Evolutionary conservation across 2,329 filamentous ascomycete genomes (phyloP).

Genomic region (Fusarium torulosum): DNA sequence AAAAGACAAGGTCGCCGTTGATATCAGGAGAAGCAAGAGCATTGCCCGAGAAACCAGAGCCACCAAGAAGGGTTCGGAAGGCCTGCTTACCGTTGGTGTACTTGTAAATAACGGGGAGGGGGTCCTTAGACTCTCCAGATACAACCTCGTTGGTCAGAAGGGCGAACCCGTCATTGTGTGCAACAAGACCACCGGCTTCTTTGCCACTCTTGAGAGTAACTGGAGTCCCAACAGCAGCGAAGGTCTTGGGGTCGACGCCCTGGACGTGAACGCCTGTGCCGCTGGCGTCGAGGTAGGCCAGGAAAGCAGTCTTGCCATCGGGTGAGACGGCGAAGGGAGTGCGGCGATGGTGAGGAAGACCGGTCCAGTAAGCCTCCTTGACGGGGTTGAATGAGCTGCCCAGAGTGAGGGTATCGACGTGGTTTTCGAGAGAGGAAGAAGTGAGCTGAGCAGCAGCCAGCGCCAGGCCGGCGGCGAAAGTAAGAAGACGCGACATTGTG

Average conservation of each 20-base stretch:
- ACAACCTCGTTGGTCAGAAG: conserved; percentile 69
- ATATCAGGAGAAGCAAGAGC: conserved; percentile 68
- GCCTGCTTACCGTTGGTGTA: conserved; percentile 66
- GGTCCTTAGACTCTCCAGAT: conserved; percentile 63
- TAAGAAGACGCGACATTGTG: conserved; percentile 45
- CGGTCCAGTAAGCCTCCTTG: conserved; percentile 72
- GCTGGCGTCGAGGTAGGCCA: conserved; percentile 70
- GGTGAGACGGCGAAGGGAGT: conserved; percentile 73
- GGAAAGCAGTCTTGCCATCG: conserved; percentile 68
- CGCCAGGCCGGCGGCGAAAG: conserved; percentile 46
- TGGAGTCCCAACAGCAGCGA: conserved; percentile 64
- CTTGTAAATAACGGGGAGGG: conserved; percentile 70
- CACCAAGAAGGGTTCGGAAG: conserved; percentile 71
- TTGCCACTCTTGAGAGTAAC: conserved; percentile 66
- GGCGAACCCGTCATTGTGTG: conserved; percentile 74
- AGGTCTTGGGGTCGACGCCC: conserved; percentile 66
- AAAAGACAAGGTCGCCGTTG: conserved; percentile 73
- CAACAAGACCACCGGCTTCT: conserved; percentile 71
- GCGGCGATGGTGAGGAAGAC: conserved; percentile 70
- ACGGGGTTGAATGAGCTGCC: conserved; percentile 67
- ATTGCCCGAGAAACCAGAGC: conserved; percentile 63
- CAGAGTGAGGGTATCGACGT: conserved; percentile 61
- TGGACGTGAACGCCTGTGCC: conserved; percentile 69
- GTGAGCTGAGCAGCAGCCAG: conserved; percentile 45
- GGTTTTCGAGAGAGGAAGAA: conserved; percentile 47